Base-by-base conservation (phyloP, 2,329 filamentous ascomycete genomes). In the Xylariaceae sp. region DNA sequence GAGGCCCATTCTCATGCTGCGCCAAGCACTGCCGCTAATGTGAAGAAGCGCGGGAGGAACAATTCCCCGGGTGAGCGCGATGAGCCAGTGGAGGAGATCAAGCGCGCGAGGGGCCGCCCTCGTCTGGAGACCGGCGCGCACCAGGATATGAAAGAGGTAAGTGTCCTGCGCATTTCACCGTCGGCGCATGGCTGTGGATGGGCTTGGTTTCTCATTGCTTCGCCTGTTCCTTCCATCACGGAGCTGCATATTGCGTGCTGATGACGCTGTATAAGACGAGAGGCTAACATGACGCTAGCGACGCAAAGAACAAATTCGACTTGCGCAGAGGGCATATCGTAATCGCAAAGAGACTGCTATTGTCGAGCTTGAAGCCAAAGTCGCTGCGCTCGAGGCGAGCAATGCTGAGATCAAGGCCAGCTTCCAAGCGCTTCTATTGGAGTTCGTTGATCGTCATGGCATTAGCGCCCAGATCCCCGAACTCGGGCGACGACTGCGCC, bases 271-370 rank as follows among this genome's bases (percentile, higher is more conserved):
- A 55, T 23, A 49, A 49, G 6, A 49, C 41, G 6, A 35, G 51
- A 61, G 52, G 34, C 47, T 69, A 64, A 68, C 61, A 61, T 59
- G 17, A 53, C 50, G 44, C 50, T 65, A 89, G 88, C 87, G 90
- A 62, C 88, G 92, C 55, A 84, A 92, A 57, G 93, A 90, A 4
- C 92, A 96, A 71, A 94, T 96, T 64, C 86, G 92, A 23, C 82
- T 93, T 57, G 92, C 92, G 1, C 92, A 96, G 72, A 80, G 91
- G 65, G 90, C 90, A 0, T 96, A 96, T 70, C 85, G 92, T 13
- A 85, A 88, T 68, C 86, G 92, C 55, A 96, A 96, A 74, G 92
- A 96, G 70, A 87, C 82, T 18, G 88, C 89, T 4, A 93, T 96
- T 58, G 82, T 84, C 34, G 84, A 83, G 0, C 79, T 96, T 9